Evolutionary conservation across 2,329 filamentous ascomycete genomes (phyloP).

Genomic region (Aspergillus fischeri): DNA sequence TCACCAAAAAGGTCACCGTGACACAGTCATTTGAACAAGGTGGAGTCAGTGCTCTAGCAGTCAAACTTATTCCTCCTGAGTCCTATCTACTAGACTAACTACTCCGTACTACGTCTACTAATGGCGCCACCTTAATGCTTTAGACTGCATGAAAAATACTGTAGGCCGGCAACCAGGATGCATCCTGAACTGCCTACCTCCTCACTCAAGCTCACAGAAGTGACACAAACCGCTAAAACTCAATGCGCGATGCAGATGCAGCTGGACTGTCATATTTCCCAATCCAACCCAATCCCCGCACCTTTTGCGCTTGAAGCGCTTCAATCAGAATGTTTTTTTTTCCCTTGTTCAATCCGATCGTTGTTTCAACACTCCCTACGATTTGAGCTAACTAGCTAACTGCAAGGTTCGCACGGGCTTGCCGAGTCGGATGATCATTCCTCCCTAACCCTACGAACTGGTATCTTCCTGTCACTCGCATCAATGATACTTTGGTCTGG

Average conservation of each 20-base stretch:
- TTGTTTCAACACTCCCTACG: conserved; percentile 1
- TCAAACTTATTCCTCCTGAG: not conserved
- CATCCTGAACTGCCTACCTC: not conserved
- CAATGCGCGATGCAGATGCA: too few relatives aligned
- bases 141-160: not conserved
- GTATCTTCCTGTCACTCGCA: not conserved
- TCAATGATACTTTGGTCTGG: not conserved
- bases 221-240: not conserved
- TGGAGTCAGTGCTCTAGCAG: not conserved
- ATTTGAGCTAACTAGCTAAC: not conserved
- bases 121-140: not conserved
- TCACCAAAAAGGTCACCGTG: not conserved
- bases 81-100: not conserved
- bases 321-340: not conserved
- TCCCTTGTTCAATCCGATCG: conserved; percentile 1
- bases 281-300: not conserved
- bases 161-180: not conserved
- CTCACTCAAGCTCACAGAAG: not conserved
- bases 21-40: not conserved
- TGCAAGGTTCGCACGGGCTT: not conserved
- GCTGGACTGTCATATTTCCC: not conserved
- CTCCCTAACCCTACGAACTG: not conserved
- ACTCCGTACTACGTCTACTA: not conserved
- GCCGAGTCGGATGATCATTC: not conserved
- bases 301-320: conserved; percentile 13